Evolutionary conservation across 148 eudicot species (phyloP).

Genomic region (Vaccinium myrtillus): DNA sequence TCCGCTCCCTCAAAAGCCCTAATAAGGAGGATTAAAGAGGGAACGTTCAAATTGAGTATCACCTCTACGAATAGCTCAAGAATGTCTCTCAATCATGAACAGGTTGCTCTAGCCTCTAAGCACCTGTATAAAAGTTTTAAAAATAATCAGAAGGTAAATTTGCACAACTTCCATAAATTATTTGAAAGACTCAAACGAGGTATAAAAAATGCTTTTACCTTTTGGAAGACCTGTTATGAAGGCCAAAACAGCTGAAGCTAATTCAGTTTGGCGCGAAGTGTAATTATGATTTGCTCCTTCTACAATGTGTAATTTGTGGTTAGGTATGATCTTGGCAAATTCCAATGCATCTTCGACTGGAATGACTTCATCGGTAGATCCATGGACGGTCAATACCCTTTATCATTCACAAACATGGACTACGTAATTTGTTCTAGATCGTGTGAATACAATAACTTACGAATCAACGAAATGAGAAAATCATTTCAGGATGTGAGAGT

Average conservation of each 20-base stretch:
- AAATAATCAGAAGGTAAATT: neutral
- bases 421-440: neutral
- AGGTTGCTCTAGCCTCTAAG: neutral
- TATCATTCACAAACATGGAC: neutral
- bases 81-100: slow-evolving; percentile 11
- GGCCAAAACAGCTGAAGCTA: slow-evolving; percentile 50
- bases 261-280: slow-evolving; percentile 50
- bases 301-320: slow-evolving; percentile 56
- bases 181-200: neutral
- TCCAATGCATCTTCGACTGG: slow-evolving; percentile 74
- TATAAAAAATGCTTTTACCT: slow-evolving; percentile 17
- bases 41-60: neutral
- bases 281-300: slow-evolving; percentile 75
- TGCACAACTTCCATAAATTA: neutral
- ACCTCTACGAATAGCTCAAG: neutral
- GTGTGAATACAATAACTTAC: neutral
- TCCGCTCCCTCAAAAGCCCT: neutral
- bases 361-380: slow-evolving; percentile 67
- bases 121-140: neutral
- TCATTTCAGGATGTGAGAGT: neutral
- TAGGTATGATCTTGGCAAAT: slow-evolving; percentile 71
- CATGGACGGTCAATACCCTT: slow-evolving; percentile 91
- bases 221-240: slow-evolving; percentile 55
- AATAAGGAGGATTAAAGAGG: too few species aligned
- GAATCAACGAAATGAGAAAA: neutral